Evolutionary conservation across 257 asterid species (phyloP).

Genomic region (Orobanche coerulescens): DNA sequence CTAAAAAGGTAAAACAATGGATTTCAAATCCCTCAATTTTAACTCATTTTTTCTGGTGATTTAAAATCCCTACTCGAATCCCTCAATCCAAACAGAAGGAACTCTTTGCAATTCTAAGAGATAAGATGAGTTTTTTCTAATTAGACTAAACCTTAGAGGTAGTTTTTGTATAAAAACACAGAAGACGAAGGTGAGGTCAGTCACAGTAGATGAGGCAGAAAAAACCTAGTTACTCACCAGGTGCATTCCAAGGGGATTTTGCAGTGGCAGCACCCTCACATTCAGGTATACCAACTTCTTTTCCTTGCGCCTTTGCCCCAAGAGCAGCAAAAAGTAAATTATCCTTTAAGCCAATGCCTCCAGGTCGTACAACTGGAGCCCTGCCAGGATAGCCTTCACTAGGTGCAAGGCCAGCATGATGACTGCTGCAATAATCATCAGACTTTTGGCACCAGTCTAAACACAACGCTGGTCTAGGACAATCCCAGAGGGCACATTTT

Average conservation of each 20-base stretch:
- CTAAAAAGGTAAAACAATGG: no score
- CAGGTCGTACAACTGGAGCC: constrained; percentile 79
- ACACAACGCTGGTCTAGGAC: constrained; percentile 50
- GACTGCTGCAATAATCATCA: constrained; percentile 48
- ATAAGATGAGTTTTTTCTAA: background rate
- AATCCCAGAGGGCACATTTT: constrained; percentile 97
- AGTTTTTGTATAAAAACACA: background rate
- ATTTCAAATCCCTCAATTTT: no score
- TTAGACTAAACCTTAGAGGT: background rate
- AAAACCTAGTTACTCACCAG: constrained; percentile 44
- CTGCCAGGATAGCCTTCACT: constrained; percentile 72
- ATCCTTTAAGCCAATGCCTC: constrained; percentile 91
- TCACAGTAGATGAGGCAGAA: background rate
- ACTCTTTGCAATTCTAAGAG: background rate
- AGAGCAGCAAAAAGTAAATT: constrained; percentile 87
- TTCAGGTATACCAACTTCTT: constrained; percentile 87
- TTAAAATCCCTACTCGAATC: no score
- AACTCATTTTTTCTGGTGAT: no score
- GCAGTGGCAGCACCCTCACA: constrained; percentile 99
- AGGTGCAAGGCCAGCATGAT: constrained; percentile 68
- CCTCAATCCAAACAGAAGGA: no score
- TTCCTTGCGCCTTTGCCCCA: constrained; percentile 71
- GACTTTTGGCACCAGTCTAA: constrained; percentile 48
- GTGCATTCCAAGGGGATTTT: constrained; percentile 98
- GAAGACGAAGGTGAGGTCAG: background rate